phyloP scores from a whole-genome alignment of 2,329 filamentous ascomycete genomes.

The Colletotrichum karsti region DNA sequence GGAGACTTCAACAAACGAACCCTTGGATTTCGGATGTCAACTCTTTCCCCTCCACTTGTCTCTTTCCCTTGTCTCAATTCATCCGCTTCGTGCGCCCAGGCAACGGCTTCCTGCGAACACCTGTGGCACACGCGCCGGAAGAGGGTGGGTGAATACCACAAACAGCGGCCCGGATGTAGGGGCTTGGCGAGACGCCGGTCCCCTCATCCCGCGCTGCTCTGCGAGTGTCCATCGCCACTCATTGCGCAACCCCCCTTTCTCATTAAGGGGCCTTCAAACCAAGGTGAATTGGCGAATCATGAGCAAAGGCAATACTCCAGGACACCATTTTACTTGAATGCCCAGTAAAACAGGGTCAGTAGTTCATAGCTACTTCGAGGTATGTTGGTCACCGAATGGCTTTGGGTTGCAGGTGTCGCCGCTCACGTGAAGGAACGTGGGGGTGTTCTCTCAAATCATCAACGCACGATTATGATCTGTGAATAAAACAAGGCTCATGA shows the following conservation, averaged over 20 bases:
- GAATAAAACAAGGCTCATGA: no score
- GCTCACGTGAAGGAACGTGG: conserved; percentile 8
- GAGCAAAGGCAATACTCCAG: not conserved
- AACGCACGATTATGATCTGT: no score
- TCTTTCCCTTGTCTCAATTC: not conserved
- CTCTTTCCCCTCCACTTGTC: not conserved
- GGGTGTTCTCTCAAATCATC: not conserved
- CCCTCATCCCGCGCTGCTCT: not conserved
- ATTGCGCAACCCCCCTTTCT: not conserved
- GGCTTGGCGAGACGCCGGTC: not conserved
- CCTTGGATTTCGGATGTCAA: not conserved
- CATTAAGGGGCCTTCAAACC: not conserved
- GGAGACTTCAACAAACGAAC: not conserved
- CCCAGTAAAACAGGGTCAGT: no score
- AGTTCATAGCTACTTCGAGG: not conserved
- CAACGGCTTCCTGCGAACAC: not conserved
- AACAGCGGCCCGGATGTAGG: not conserved
- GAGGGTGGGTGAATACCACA: not conserved
- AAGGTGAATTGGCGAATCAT: not conserved
- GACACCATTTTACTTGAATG: no score
- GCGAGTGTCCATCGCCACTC: not conserved
- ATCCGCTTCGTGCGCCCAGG: not conserved
- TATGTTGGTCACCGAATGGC: not conserved
- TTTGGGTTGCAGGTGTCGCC: not conserved
- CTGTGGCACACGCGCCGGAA: not conserved